Evolutionary conservation across 192 early-diverging fungal genomes (phyloP).

Genomic region (Coemansia sp.): DNA sequence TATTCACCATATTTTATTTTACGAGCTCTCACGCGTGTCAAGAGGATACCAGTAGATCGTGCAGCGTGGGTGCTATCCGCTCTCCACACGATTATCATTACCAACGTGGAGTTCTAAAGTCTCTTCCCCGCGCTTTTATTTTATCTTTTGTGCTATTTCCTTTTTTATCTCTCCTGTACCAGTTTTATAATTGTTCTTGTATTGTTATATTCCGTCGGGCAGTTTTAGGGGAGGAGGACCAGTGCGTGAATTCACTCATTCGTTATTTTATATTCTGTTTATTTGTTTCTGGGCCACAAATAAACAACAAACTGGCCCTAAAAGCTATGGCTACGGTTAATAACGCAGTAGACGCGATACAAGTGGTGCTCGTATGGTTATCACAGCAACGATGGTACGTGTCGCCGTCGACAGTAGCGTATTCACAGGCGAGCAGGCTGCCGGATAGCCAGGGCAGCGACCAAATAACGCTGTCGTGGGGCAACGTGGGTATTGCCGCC

Average conservation of each 20-base stretch:
- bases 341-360: constrained; percentile 2
- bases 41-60: too few species aligned
- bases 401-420: background rate
- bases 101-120: background rate
- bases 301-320: background rate
- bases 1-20: background rate
- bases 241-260: background rate
- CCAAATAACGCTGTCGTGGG: constrained; percentile 16
- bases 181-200: too few species aligned
- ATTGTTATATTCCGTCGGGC: too few species aligned
- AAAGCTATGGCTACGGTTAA: constrained; percentile 1
- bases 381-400: constrained; percentile 21
- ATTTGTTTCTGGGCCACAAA: background rate
- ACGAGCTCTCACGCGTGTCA: too few species aligned
- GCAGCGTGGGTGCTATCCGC: background rate
- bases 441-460: background rate
- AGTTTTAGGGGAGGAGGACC: too few species aligned
- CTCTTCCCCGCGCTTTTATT: constrained; percentile 1
- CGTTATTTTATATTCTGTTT: background rate
- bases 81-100: background rate
- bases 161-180: background rate
- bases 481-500: constrained; percentile 67
- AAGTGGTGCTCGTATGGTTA: constrained; percentile 9
- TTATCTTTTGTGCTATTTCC: background rate
- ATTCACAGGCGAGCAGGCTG: background rate